Evolutionary conservation across 2,329 filamentous ascomycete species (phyloP).

Genomic region (Fusarium citri): DNA sequence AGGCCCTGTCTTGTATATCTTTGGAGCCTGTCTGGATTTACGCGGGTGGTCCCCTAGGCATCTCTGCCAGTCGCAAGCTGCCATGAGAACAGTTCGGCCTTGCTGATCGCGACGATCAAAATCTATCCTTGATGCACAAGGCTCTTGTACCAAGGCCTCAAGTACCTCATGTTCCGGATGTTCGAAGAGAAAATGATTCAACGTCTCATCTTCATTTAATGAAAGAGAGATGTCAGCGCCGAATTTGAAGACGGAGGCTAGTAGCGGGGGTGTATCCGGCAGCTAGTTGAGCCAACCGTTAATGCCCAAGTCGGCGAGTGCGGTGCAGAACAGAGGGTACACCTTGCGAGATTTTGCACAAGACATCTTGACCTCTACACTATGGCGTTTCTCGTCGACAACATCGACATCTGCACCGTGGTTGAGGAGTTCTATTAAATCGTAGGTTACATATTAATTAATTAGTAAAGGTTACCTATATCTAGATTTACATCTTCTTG

Average conservation of each 20-base stretch:
- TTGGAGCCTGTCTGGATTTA: neutral
- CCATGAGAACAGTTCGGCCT: slow-evolving; percentile 36
- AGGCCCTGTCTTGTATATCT: neutral
- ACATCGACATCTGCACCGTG: too few relatives aligned
- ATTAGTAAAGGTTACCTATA: too few relatives aligned
- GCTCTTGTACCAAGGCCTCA: slow-evolving; percentile 18
- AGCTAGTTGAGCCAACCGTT: neutral
- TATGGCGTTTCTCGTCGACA: slow-evolving; percentile 4
- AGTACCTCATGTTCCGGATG: neutral
- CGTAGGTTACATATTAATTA: too few relatives aligned
- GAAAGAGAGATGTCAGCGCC: slow-evolving; percentile 35
- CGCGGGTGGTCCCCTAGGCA: neutral
- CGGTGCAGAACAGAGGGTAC: slow-evolving; percentile 25
- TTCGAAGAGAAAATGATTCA: slow-evolving; percentile 36
- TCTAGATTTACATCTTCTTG: too few relatives aligned
- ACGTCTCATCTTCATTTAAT: slow-evolving; percentile 33
- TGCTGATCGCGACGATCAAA: slow-evolving; percentile 34
- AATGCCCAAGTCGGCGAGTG: neutral
- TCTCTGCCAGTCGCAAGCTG: slow-evolving; percentile 25
- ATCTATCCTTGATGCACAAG: slow-evolving; percentile 34
- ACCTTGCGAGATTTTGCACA: neutral
- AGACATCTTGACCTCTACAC: neutral
- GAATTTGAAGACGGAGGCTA: slow-evolving; percentile 18
- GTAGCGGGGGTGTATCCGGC: neutral
- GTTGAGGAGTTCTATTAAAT: too few relatives aligned